Conservation (phyloP, 1,139 yeast genomes). For the Pichia sp. region DNA sequence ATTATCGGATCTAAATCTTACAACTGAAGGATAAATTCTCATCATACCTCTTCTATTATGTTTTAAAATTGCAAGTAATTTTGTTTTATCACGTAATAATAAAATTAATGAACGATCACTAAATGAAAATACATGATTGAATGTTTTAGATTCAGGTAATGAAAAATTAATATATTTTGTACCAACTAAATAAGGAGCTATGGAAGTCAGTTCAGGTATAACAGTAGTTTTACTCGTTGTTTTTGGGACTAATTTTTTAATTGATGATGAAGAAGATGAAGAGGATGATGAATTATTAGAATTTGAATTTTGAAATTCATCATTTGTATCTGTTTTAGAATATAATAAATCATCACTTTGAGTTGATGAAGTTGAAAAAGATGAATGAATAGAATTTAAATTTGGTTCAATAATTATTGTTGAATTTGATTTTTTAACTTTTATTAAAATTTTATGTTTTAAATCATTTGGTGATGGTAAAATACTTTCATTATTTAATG, state of each 20-base stretch:
- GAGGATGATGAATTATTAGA: background rate
- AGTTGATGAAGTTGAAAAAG: slow-evolving; percentile 41
- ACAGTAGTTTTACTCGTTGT: slow-evolving; percentile 33
- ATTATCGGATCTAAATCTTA: slow-evolving; percentile 71
- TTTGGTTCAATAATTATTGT: slow-evolving; percentile 6
- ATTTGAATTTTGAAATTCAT: slow-evolving; percentile 3
- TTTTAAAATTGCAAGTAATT: slow-evolving; percentile 50
- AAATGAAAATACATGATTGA: slow-evolving; percentile 80
- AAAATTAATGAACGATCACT: slow-evolving; percentile 64
- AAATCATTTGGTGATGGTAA: slow-evolving; percentile 73
- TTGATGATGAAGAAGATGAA: background rate
- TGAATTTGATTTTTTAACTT: slow-evolving; percentile 49
- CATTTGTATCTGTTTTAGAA: slow-evolving; percentile 5
- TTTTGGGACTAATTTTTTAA: slow-evolving; percentile 17
- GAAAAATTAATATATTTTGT: slow-evolving; percentile 76
- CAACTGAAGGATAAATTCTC: slow-evolving; percentile 83
- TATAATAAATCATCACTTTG: slow-evolving; percentile 41
- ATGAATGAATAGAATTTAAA: slow-evolving; percentile 13
- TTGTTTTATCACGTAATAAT: slow-evolving; percentile 57
- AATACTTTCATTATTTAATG: slow-evolving; percentile 24
- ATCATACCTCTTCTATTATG: slow-evolving; percentile 73
- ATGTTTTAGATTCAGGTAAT: slow-evolving; percentile 75
- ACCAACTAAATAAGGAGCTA: slow-evolving; percentile 70
- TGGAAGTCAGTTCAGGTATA: slow-evolving; percentile 45
- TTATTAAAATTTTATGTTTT: slow-evolving; percentile 63